These are phyloP conservation scores for Bryoerythrophyllum caledonicum DNA, from an alignment of 225 moss, liverwort and hornwort genomes.

Conservation along the genomic window DNA sequence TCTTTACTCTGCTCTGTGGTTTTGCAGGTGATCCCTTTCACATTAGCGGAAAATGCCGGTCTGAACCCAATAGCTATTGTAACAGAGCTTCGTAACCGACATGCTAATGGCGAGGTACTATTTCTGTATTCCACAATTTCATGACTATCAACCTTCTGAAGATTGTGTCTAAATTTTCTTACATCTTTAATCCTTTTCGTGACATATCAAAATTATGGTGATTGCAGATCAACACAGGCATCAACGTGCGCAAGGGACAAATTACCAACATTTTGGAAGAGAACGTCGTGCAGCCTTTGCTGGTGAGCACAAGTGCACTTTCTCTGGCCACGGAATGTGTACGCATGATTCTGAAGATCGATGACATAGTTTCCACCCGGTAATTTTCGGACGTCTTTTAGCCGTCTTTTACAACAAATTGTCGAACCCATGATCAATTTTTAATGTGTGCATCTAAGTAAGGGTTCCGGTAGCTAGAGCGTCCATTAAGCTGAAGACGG, in stretches of 20 bases:
- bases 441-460: slow-evolving; percentile 3
- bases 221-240: slow-evolving; percentile 76
- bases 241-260: slow-evolving; percentile 93
- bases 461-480: not conserved
- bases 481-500: slow-evolving; percentile 1
- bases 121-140: not conserved
- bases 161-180: not conserved
- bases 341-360: slow-evolving; percentile 97
- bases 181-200: not conserved
- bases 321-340: slow-evolving; percentile 96
- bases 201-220: not conserved
- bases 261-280: slow-evolving; percentile 98
- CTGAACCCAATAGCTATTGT: slow-evolving; percentile 76
- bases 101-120: slow-evolving; percentile 79
- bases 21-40: slow-evolving; percentile 74
- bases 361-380: slow-evolving; percentile 91
- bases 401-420: not conserved
- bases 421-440: slow-evolving; percentile 9
- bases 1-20: slow-evolving; percentile 8
- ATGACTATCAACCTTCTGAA: not conserved
- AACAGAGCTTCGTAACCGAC: slow-evolving; percentile 74
- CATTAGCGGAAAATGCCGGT: slow-evolving; percentile 81
- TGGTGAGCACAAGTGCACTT: slow-evolving; percentile 94
- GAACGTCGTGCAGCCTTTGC: slow-evolving; percentile 90
- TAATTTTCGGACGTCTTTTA: slow-evolving; percentile 25